phyloP scores from a whole-genome alignment of 2,329 filamentous ascomycete genomes.

The Delphinella strobiligena region DNA sequence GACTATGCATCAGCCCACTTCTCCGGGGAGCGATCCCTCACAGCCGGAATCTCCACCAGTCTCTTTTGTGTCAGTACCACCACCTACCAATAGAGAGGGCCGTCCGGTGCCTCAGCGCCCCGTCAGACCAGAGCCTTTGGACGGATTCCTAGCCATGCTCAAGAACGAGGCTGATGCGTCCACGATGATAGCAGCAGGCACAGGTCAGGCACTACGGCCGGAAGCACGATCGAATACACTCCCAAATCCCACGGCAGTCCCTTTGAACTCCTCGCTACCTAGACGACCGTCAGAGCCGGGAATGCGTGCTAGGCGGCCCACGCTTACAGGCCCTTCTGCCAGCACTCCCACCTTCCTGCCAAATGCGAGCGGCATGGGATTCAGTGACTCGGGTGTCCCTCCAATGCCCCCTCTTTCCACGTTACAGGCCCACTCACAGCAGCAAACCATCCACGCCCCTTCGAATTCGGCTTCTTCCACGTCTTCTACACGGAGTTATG shows the following conservation, averaged over 20 bases:
- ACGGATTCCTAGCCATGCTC: slow-evolving; percentile 10
- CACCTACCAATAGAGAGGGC: slow-evolving; percentile 4
- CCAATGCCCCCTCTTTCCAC: slow-evolving; percentile 13
- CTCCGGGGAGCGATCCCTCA: too few relatives aligned
- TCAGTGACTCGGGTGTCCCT: slow-evolving; percentile 11
- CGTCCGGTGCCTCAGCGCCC: slow-evolving; percentile 20
- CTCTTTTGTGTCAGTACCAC: background rate
- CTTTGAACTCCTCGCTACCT: background rate
- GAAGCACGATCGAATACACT: slow-evolving; percentile 9
- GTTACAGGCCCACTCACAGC: slow-evolving; percentile 3
- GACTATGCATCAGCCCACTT: too few relatives aligned
- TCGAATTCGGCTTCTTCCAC: slow-evolving; percentile 10
- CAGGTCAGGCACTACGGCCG: background rate
- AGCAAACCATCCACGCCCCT: slow-evolving; percentile 3
- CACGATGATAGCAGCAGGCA: background rate
- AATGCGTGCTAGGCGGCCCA: slow-evolving; percentile 4
- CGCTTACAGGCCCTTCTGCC: slow-evolving; percentile 3
- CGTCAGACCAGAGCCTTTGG: slow-evolving; percentile 16
- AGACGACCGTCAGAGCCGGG: slow-evolving; percentile 8
- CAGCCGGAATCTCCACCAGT: too few relatives aligned
- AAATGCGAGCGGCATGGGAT: background rate
- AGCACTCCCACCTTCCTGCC: background rate
- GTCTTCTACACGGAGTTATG: slow-evolving; percentile 6
- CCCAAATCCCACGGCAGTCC: slow-evolving; percentile 3
- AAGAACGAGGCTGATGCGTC: slow-evolving; percentile 7